Evolutionary conservation across 2,329 filamentous ascomycete species (phyloP).

Genomic region (Penicillium polonicum): DNA sequence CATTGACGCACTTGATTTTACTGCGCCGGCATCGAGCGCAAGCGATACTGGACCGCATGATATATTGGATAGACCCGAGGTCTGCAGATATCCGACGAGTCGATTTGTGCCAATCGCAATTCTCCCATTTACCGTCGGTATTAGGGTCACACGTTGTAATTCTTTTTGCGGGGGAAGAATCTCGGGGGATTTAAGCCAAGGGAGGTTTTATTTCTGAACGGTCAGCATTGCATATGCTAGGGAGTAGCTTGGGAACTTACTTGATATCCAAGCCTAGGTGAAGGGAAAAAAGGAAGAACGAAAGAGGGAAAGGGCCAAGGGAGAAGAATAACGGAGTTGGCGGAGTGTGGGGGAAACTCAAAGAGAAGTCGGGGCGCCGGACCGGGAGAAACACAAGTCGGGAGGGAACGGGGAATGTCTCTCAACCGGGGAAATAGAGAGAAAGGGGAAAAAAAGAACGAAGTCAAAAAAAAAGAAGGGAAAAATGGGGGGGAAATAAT

Average conservation of each 20-base stretch:
- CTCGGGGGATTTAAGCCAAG: neutral
- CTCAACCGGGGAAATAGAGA: slow-evolving; percentile 9
- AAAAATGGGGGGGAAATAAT: neutral
- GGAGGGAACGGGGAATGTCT: slow-evolving; percentile 23
- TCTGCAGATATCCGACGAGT: slow-evolving; percentile 9
- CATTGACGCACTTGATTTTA: slow-evolving; percentile 86
- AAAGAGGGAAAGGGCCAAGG: slow-evolving; percentile 9
- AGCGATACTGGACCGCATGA: slow-evolving; percentile 75
- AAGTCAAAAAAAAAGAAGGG: neutral
- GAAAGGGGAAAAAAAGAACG: slow-evolving; percentile 15
- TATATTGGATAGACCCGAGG: slow-evolving; percentile 18
- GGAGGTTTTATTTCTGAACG: neutral
- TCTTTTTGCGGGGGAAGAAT: neutral
- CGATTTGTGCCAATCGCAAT: slow-evolving; percentile 5
- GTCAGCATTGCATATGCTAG: slow-evolving; percentile 16
- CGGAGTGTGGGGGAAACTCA: slow-evolving; percentile 38
- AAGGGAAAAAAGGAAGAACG: slow-evolving; percentile 3
- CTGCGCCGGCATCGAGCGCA: slow-evolving; percentile 73
- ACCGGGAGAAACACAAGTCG: slow-evolving; percentile 27
- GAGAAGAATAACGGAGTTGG: slow-evolving; percentile 26
- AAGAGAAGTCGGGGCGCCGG: slow-evolving; percentile 31
- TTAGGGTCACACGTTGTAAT: neutral
- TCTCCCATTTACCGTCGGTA: slow-evolving; percentile 13
- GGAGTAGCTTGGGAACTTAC: neutral
- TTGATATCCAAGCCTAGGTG: neutral